Conservation (phyloP, 805 yeast species). For the Candida parachauliodes region DNA sequence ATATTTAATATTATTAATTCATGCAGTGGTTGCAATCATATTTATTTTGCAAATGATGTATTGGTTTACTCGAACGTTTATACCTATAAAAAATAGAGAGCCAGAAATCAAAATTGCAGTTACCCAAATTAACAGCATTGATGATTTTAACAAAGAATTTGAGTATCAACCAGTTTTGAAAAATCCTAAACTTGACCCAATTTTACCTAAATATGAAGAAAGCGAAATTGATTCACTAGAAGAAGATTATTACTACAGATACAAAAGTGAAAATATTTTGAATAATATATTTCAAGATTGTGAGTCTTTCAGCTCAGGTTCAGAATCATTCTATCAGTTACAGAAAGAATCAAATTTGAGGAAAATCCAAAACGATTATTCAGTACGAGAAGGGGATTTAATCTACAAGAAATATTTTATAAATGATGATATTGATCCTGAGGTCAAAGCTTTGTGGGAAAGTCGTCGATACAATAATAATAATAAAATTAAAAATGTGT, state of each 20-base stretch:
- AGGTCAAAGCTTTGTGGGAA: conserved; percentile 50
- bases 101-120: background rate
- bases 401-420: conserved; percentile 41
- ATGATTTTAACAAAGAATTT: conserved; percentile 22
- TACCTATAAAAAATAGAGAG: conserved; percentile 13
- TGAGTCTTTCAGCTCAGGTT: background rate
- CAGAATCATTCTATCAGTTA: conserved; percentile 1
- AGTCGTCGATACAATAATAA: conserved; percentile 27
- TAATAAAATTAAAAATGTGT: background rate
- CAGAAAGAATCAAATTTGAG: conserved; percentile 11
- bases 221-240: conserved; percentile 11
- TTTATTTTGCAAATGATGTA: conserved; percentile 28
- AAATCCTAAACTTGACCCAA: background rate
- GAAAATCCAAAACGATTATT: conserved; percentile 42
- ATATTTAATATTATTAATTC: conserved; percentile 40
- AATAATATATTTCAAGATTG: conserved; percentile 1
- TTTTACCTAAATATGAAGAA: conserved; percentile 6
- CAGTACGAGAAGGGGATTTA: conserved; percentile 58
- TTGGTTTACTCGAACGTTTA: conserved; percentile 24
- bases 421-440: conserved; percentile 47
- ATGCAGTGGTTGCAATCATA: conserved; percentile 27
- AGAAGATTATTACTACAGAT: conserved; percentile 14
- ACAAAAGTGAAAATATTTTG: conserved; percentile 12
- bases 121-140: conserved; percentile 11
- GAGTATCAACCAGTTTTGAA: conserved; percentile 21